Evolutionary conservation across 257 asterid genomes (phyloP).

Genomic region (Scutellaria galericulata): DNA sequence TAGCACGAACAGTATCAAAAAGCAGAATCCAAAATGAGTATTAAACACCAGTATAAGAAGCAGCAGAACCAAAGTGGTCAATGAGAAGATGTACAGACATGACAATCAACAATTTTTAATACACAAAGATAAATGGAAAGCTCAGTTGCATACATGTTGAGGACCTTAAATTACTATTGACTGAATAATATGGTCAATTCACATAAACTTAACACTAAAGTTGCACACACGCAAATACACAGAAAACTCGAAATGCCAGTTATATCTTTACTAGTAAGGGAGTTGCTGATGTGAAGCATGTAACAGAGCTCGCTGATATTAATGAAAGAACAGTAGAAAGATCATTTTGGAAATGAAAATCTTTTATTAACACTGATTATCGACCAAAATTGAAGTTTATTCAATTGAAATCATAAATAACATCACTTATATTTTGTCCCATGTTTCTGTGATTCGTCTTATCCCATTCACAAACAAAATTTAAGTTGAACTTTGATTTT

Average conservation of each 20-base stretch:
- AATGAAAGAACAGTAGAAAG: background rate
- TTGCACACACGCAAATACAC: background rate
- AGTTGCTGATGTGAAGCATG: background rate
- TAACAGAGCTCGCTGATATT: background rate
- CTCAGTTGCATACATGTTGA: background rate
- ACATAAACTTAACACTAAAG: background rate
- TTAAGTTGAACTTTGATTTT: background rate
- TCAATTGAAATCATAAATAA: background rate
- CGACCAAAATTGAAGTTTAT: background rate
- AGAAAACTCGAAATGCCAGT: background rate
- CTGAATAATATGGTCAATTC: background rate
- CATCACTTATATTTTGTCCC: background rate
- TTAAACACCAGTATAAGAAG: background rate
- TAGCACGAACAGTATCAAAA: background rate
- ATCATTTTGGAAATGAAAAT: slow-evolving; percentile 2
- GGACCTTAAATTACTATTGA: slow-evolving; percentile 1
- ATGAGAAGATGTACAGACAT: background rate
- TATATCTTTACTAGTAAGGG: background rate
- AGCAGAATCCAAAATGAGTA: background rate
- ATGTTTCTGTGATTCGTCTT: background rate
- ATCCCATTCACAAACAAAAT: slow-evolving; percentile 3
- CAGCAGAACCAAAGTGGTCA: background rate
- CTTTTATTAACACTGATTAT: background rate
- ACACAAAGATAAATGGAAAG: background rate
- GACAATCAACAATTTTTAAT: background rate